Base-by-base conservation (phyloP, 2,329 filamentous ascomycete species). In the Aspergillus neotritici region DNA sequence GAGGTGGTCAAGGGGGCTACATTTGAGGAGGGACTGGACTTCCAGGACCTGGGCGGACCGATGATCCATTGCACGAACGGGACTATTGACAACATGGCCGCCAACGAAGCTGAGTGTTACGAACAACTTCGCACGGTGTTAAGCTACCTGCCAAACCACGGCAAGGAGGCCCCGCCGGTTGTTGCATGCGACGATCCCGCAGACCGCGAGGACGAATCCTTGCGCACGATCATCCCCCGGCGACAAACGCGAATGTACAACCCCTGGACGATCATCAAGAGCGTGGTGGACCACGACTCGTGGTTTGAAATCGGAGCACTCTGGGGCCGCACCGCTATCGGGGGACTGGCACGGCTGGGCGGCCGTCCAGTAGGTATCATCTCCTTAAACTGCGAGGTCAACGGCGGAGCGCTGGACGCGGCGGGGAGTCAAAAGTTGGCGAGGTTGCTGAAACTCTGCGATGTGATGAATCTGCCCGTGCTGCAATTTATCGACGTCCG, bases 251-350 rank as follows among this genome's bases (percentile, higher is more conserved):
- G 80, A 7, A 82, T 79, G 75, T 84, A 82, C 53, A 74, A 81
- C 48, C 70, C 78, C 0, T 67, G 75, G 5, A 73, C 69, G 2
- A 76, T 83, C 46, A 80, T 84, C 46, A 68, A 62, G 0, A 73
- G 70, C 2, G 73, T 83, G 0, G 73, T 82, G 1, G 80, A 83
- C 50, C 48, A 53, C 3, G 69, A 56, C 15, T 77, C 73, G 0
- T 83, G 77, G 70, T 84, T 84, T 58, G 80, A 83, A 49, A 83
- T 84, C 36, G 80, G 80, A 4, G 58, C 72, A 0, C 68, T 82
- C 1, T 84, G 80, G 80, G 80, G 80, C 4, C 74, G 72, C 2
- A 82, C 79, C 0, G 73, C 77, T 1, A 81, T 84, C 30, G 72
- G 76, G 6, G 80, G 80, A 0, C 70, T 84, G 0, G 80, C 79